Base-by-base conservation (phyloP, 352 stramenopile species). In the Globisporangium cederbergense region DNA sequence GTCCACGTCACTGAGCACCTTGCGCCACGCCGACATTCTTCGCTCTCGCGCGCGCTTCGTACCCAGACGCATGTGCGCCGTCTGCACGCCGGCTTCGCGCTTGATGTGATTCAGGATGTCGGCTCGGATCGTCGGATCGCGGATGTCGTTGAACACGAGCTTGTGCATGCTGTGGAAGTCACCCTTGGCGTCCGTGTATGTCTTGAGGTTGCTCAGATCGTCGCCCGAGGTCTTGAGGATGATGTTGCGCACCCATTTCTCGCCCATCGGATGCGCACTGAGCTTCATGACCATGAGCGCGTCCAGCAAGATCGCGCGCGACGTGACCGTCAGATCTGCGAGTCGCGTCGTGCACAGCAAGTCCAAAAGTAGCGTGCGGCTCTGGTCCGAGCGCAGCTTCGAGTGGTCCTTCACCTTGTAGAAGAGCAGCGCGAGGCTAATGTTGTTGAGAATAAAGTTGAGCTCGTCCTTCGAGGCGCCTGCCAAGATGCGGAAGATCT, bases 121-220 rank as follows among this genome's bases (percentile, higher is more conserved):
- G 43, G 96, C 95, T 18, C 94, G 69, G 73, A 97, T 84, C 59
- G 73, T 68, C 0, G 70, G 58, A 62, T 93, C 83, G 14, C 89
- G 85, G 32, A 99, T 97, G 71, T 99, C 96, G 66, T 98, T 94
- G 74, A 97, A 99, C 36, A 99, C 90, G 28, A 99, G 83, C 76
- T 99, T 99, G 80, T 98, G 97, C 81, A 99, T 97, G 68, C 83
- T 98, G 71, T 97, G 85, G 63, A 98, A 98, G 67, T 98, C 97
- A 18, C 93, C 95, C 66, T 98, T 99, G 2, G 90, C 86, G 74
- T 99, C 97, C 10, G 89, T 98, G 64, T 97, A 93, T 11, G 95
- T 98, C 75, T 98, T 98, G 30, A 99, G 81, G 63, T 97, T 95
- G 52, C 91, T 98, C 30, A 99, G 72, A 60, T 99, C 96, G 74